Evolutionary conservation across 139 green algal species (phyloP), one percentile per base, ranked within the genome.

Genomic region (Chlorella sp.): DNA sequence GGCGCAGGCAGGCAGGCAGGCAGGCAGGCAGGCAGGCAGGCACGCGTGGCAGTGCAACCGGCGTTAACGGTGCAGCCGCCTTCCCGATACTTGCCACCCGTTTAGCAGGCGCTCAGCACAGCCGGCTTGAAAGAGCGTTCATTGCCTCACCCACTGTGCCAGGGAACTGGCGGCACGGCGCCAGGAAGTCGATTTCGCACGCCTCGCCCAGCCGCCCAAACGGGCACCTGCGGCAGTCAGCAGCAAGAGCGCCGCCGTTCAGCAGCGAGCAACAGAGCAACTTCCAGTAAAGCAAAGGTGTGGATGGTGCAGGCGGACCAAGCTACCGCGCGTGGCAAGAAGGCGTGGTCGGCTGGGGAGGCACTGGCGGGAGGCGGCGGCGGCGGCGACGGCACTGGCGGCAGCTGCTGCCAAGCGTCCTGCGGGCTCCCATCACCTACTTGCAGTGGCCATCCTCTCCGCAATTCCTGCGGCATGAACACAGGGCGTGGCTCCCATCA

Each of bases 161-260:
- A 18, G 60, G 60, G 60, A 68, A 48, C 73, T 80, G 73, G 22
- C 73, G 73, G 75, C 75, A 81, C 3, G 75, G 75, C 19, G 75
- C 75, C n/a, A 81, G 34, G 30, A 53, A 48, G 75, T 81, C 75
- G 32, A 81, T 81, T 34, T 81, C 75, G 75, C 75, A 81, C 28
- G 75, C 75, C 75, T 81, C 19, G 15, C 75, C 75, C 22, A 81
- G 36, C n/a, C 75, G 75, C 1, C 75, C 75, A 81, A 81, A 81
- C 24, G 75, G 75, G 7, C 75, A 81, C 75, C 75, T 81, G 75
- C n/a, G 1, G 71, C 32, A 9, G 0, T 1, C 32, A 19, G 5
- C 71, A 76, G 32, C 68, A 32, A 73, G 32, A 24, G 66, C 12
- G 28, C 3, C 22, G 66, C 3, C 3, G 3, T 28, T 73, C 22